These are phyloP conservation scores for Colletotrichum brevisporum DNA, from an alignment of 2,329 filamentous ascomycete species.

Conservation along the genomic window DNA sequence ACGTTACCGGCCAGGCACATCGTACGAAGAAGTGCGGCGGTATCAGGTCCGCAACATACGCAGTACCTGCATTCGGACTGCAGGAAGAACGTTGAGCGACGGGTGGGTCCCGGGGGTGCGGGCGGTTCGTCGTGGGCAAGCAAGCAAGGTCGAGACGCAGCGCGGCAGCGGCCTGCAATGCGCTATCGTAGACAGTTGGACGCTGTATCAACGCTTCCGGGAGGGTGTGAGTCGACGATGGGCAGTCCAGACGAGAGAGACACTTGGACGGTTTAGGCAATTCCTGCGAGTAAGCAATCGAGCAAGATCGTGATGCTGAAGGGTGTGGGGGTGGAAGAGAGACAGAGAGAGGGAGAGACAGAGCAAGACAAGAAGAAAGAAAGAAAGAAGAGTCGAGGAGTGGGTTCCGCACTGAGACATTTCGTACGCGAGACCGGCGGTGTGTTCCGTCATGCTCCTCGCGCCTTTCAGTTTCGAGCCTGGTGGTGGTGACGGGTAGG, in stretches of 20 bases:
- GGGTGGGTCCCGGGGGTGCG: slow-evolving; percentile 4
- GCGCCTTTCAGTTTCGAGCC: slow-evolving; percentile 22
- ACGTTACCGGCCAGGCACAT: slow-evolving; percentile 6
- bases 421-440: slow-evolving; percentile 16
- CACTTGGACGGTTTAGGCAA: slow-evolving; percentile 19
- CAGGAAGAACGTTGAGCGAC: slow-evolving; percentile 21
- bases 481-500: background rate
- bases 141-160: slow-evolving; percentile 20
- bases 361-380: background rate
- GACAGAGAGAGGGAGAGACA: background rate
- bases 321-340: background rate
- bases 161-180: slow-evolving; percentile 29
- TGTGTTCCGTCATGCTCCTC: slow-evolving; percentile 28
- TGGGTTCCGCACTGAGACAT: slow-evolving; percentile 28
- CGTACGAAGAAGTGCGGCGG: slow-evolving; percentile 2
- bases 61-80: slow-evolving; percentile 37
- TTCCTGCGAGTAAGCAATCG: slow-evolving; percentile 30
- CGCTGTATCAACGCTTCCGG: slow-evolving; percentile 26
- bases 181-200: slow-evolving; percentile 1
- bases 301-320: slow-evolving; percentile 25
- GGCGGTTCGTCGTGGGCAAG: background rate
- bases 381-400: slow-evolving; percentile 3
- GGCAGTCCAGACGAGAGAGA: slow-evolving; percentile 13
- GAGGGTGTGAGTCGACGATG: slow-evolving; percentile 1
- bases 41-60: slow-evolving; percentile 2